A percentile compares a stretch with the other conserved stretches of the same genome.
These are phyloP conservation scores for Termitomyces eurrhizus DNA, from an alignment of 768 basidiomycete species.

Conservation along the genomic window DNA sequence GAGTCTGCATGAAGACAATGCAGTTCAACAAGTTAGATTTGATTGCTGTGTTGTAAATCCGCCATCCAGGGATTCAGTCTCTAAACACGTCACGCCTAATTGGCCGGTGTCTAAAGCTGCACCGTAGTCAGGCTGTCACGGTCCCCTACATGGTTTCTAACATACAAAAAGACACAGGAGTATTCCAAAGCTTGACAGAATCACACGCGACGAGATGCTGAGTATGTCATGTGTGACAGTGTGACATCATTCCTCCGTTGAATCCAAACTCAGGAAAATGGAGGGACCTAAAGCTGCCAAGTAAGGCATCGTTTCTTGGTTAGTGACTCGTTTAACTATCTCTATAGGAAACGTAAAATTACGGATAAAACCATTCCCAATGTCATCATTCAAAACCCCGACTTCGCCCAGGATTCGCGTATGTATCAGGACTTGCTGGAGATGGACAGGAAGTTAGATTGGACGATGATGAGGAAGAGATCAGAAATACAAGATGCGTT, in stretches of 20 bases:
- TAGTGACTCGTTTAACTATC: background rate
- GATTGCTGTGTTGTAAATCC: no score
- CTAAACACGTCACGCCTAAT: no score
- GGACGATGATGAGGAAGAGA: slow-evolving; percentile 90
- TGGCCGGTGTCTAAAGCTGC: no score
- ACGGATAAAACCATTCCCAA: slow-evolving; percentile 78
- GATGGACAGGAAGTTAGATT: slow-evolving; percentile 90
- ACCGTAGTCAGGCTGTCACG: no score
- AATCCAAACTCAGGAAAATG: slow-evolving; percentile 19
- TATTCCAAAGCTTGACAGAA: no score
- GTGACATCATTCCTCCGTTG: slow-evolving; percentile 4
- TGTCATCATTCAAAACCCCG: slow-evolving; percentile 67
- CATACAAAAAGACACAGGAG: no score
- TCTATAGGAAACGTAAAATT: slow-evolving; percentile 65
- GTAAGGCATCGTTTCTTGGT: slow-evolving; percentile 17
- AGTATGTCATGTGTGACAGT: background rate
- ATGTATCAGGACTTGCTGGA: slow-evolving; percentile 86
- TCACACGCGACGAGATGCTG: no score
- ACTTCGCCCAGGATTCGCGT: slow-evolving; percentile 74
- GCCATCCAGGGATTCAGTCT: no score
- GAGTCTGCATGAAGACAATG: no score
- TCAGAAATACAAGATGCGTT: slow-evolving; percentile 91
- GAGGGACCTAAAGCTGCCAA: slow-evolving; percentile 36
- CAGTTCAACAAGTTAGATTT: no score
- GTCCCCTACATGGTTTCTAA: no score